Conservation (phyloP, 1,139 yeast species). For the Geotrichum carabidarum region DNA sequence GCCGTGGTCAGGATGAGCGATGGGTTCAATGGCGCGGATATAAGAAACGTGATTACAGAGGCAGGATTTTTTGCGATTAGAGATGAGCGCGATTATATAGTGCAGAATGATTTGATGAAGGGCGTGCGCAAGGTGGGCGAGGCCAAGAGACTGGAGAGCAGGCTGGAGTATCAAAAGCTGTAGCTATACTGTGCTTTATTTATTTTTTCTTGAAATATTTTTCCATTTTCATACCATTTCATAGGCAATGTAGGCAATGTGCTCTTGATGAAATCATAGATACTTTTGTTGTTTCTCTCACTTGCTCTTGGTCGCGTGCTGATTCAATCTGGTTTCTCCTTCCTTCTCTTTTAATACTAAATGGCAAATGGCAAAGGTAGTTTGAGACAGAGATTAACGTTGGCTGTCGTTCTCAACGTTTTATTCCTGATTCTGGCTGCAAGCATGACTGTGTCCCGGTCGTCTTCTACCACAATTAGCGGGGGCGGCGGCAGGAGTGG, state of each 20-base stretch:
- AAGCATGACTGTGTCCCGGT: not conserved
- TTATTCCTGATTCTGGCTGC: not conserved
- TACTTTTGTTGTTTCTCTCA: not conserved
- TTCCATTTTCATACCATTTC: not conserved
- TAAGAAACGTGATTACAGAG: slow-evolving; percentile 96
- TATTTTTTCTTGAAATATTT: not conserved
- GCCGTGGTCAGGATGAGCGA: slow-evolving; percentile 97
- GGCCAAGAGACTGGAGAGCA: slow-evolving; percentile 94
- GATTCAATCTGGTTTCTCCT: too few relatives aligned
- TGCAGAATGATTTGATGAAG: slow-evolving; percentile 92
- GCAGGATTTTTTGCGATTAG: slow-evolving; percentile 98
- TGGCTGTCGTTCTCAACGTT: not conserved
- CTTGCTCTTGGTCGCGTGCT: not conserved
- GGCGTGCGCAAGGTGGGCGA: slow-evolving; percentile 98
- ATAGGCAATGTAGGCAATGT: not conserved
- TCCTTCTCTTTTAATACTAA: too few relatives aligned
- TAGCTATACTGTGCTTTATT: slow-evolving; percentile 31
- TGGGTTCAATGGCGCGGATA: slow-evolving; percentile 98
- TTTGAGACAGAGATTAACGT: not conserved
- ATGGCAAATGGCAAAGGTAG: too few relatives aligned
- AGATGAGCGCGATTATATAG: slow-evolving; percentile 91
- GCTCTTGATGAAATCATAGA: not conserved
- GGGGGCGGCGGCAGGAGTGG: not conserved
- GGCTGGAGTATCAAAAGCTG: slow-evolving; percentile 86
- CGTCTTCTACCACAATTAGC: not conserved